These are phyloP conservation scores for Stagonosporopsis vannaccii DNA, from an alignment of 2,329 filamentous ascomycete genomes.

Conservation along the genomic window DNA sequence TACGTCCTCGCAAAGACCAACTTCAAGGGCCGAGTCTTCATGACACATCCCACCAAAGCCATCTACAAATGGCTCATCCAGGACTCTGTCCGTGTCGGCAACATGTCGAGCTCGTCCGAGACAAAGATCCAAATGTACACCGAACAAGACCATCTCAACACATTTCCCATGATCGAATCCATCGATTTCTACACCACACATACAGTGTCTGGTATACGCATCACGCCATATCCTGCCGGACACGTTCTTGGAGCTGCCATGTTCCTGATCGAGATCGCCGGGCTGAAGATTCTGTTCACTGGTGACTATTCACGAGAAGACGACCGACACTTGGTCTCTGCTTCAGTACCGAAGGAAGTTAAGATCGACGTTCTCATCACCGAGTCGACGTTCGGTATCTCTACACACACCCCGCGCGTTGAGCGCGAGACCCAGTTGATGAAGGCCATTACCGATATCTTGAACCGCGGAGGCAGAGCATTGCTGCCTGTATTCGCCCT, in stretches of 20 bases:
- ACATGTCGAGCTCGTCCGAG: conserved; percentile 68
- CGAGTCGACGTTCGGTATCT: conserved; percentile 96
- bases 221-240: conserved; percentile 95
- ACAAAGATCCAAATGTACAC: conserved; percentile 80
- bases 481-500: conserved; percentile 96
- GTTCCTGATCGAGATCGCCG: conserved; percentile 97
- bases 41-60: conserved; percentile 98
- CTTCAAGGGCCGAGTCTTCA: conserved; percentile 95
- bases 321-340: conserved; percentile 93
- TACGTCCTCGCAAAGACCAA: conserved; percentile 98
- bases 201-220: conserved; percentile 93
- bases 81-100: conserved; percentile 90
- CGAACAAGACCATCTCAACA: conserved; percentile 92
- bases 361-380: conserved; percentile 97
- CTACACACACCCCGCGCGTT: conserved; percentile 86
- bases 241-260: conserved; percentile 98
- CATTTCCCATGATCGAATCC: conserved; percentile 92
- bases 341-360: conserved; percentile 84
- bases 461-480: conserved; percentile 90
- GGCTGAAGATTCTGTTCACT: conserved; percentile 95
- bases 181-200: conserved; percentile 99
- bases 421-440: conserved; percentile 93
- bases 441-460: conserved; percentile 90
- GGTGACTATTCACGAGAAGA: conserved; percentile 97
- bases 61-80: conserved; percentile 99